These are phyloP conservation scores for Vitis hybrid DNA, from an alignment of 177 flowering plant species.

Conservation along the genomic window DNA sequence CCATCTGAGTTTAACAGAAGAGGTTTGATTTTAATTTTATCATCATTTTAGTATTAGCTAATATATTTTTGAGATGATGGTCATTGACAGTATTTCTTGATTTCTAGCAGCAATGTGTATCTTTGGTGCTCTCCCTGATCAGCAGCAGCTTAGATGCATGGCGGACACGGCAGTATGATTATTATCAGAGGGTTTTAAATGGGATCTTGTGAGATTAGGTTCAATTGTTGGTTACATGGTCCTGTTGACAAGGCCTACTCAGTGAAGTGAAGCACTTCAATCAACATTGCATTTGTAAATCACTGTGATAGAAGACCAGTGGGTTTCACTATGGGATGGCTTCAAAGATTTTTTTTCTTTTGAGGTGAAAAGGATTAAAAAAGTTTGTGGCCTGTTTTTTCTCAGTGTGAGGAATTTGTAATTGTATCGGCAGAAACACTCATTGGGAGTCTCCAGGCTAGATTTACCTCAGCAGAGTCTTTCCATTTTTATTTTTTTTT, in stretches of 20 bases:
- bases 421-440: conserved; percentile 27
- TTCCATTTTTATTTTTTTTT: conserved; percentile 6
- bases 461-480: conserved; percentile 19
- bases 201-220: conserved; percentile 75
- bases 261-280: conserved; percentile 6
- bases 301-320: background rate
- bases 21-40: conserved; percentile 49
- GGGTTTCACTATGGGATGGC: conserved; percentile 10
- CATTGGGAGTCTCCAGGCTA: conserved; percentile 18
- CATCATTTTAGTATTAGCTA: background rate
- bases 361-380: conserved; percentile 18
- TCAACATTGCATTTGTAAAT: conserved; percentile 9
- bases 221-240: conserved; percentile 7
- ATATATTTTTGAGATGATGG: background rate
- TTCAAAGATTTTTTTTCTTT: conserved; percentile 9
- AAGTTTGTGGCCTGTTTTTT: conserved; percentile 22
- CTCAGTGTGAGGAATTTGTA: conserved; percentile 27
- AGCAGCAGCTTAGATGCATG: conserved; percentile 99
- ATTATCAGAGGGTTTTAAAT: conserved; percentile 94
- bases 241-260: conserved; percentile 10
- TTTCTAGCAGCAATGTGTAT: conserved; percentile 94
- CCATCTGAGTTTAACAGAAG: conserved; percentile 94
- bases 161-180: conserved; percentile 98
- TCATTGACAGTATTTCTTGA: conserved; percentile 9
- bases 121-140: conserved; percentile 94